Conservation (phyloP, 2,329 filamentous ascomycete species). For the Pezicula carpinea region DNA sequence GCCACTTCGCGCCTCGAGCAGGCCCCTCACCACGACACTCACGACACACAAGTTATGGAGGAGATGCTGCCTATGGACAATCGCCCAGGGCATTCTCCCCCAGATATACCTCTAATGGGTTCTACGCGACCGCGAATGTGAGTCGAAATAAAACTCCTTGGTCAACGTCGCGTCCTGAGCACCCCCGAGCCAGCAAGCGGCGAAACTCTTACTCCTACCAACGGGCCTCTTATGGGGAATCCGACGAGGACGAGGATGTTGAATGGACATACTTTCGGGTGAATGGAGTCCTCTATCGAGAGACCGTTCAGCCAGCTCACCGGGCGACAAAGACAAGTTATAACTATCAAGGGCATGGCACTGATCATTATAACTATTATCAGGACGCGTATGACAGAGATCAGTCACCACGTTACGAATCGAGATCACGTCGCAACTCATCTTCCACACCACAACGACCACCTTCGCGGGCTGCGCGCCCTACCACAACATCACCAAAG, state of each 20-base stretch:
- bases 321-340: conserved; percentile 25
- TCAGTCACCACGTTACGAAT: conserved; percentile 21
- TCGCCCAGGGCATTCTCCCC: conserved; percentile 26
- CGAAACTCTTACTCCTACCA: conserved; percentile 28
- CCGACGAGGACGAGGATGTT: conserved; percentile 31
- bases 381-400: conserved; percentile 29
- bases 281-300: conserved; percentile 23
- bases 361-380: conserved; percentile 30
- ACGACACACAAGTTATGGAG: conserved; percentile 27
- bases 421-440: conserved; percentile 9
- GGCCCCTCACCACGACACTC: conserved; percentile 23
- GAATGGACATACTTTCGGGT: conserved; percentile 27
- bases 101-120: conserved; percentile 30
- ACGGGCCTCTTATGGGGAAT: conserved; percentile 30
- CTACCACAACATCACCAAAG: background rate
- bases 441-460: conserved; percentile 16
- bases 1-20: conserved; percentile 21
- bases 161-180: conserved; percentile 24
- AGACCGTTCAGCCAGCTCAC: conserved; percentile 11
- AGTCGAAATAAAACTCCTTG: conserved; percentile 31
- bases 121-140: conserved; percentile 33
- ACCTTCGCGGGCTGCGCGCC: conserved; percentile 6
- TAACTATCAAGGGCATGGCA: conserved; percentile 30
- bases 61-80: conserved; percentile 19
- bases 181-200: conserved; percentile 14